Evolutionary conservation across 306 rosid genomes (phyloP).

Genomic region (Rosa chinensis): DNA sequence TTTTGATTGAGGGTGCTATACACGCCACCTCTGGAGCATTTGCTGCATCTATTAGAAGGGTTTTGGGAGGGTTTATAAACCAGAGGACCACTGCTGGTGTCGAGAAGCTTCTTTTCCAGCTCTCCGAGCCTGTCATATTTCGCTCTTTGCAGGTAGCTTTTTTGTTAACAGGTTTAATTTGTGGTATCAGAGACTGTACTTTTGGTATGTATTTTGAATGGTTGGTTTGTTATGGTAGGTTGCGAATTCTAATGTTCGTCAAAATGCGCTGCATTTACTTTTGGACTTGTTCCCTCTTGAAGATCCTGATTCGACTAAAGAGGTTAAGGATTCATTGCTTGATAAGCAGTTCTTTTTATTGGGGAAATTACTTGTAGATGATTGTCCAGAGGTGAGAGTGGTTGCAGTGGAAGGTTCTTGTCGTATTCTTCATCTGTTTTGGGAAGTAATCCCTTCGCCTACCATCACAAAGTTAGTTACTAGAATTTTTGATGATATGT

Average conservation of each 20-base stretch:
- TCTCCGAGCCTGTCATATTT: conserved; percentile 82
- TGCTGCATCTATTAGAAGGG: conserved; percentile 72
- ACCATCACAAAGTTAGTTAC: conserved; percentile 70
- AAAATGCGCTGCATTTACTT: conserved; percentile 80
- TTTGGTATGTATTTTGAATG: neutral
- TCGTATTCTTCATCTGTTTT: conserved; percentile 76
- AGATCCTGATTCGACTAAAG: conserved; percentile 89
- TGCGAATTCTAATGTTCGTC: conserved; percentile 91
- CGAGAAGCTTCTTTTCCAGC: conserved; percentile 73
- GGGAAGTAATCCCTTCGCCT: conserved; percentile 88
- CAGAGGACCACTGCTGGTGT: conserved; percentile 85
- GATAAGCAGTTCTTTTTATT: conserved; percentile 75
- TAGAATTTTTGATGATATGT: conserved; percentile 66
- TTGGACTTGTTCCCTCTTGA: conserved; percentile 89
- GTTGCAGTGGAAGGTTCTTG: conserved; percentile 94
- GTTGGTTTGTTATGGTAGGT: conserved; percentile 41
- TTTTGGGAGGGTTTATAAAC: conserved; percentile 72
- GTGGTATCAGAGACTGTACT: neutral
- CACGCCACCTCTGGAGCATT: conserved; percentile 54
- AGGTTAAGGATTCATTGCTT: conserved; percentile 78
- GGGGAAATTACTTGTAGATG: conserved; percentile 71
- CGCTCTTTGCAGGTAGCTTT: conserved; percentile 78
- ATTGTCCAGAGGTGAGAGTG: conserved; percentile 72
- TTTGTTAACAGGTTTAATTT: neutral
- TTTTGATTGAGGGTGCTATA: conserved; percentile 64